A percentile compares a stretch with the other conserved stretches of the same genome.
These are phyloP conservation scores for Hypoxylon sp. DNA, from an alignment of 2,329 filamentous ascomycete species.

Conservation along the genomic window DNA sequence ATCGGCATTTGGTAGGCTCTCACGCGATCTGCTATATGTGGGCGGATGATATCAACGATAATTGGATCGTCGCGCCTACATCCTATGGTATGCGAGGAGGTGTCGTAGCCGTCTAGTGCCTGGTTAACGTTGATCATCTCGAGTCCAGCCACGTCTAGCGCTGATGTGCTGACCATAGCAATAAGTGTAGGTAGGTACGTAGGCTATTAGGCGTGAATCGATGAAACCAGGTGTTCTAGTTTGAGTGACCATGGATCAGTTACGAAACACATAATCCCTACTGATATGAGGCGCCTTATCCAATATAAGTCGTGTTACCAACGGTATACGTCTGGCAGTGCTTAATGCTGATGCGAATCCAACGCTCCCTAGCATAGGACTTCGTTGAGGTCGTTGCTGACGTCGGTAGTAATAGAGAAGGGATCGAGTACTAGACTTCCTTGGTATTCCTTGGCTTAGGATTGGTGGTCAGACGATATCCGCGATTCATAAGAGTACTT, in stretches of 20 bases:
- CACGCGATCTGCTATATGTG: neutral
- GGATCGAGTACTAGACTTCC: neutral
- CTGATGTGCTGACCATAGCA: neutral
- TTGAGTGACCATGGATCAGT: neutral
- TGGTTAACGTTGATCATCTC: neutral
- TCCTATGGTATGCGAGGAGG: neutral
- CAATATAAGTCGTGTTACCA: neutral
- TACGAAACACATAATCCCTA: neutral
- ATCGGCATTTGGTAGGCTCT: neutral
- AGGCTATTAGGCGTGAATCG: neutral
- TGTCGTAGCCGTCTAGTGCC: neutral
- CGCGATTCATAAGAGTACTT: constrained; percentile 3
- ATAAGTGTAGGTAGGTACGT: neutral
- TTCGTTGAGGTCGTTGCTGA: neutral
- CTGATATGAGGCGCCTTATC: neutral
- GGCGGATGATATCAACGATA: neutral
- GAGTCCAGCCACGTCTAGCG: neutral
- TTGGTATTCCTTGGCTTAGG: neutral
- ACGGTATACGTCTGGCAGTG: neutral
- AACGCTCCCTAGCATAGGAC: neutral
- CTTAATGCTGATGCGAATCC: constrained; percentile 1
- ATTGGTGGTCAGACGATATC: constrained; percentile 11
- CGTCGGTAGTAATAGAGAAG: neutral
- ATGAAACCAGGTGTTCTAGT: neutral
- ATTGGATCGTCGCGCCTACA: neutral